Evolutionary conservation across 768 basidiomycete genomes (phyloP), one percentile per base, ranked within the genome.

Genomic region (Phanerodontia chrysosporium): DNA sequence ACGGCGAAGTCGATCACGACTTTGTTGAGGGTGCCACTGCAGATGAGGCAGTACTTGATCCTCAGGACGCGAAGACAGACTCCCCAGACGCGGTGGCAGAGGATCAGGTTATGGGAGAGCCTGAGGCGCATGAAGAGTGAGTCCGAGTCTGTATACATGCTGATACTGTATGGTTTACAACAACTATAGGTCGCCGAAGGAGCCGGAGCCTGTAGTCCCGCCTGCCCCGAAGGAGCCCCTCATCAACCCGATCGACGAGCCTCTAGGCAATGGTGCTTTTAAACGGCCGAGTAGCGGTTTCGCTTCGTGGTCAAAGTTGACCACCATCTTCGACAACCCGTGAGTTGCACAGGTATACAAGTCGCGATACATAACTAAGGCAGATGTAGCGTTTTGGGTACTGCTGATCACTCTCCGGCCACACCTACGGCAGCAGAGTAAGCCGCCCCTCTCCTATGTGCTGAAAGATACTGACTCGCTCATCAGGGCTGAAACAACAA

Each of bases 281-380:
- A 29, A 14, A 16, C 49, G 49, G 10, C 18, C 39, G 29, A 51
- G 49, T 12, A 51, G 30, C 49, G 13, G 18, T 14, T 51, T 30
- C 22, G 46, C 72, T 3, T 65, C 67, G 8, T 83, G 81, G 72
- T 80, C 74, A 58, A 72, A 73, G 36, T 75, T 81, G n/a, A 87
- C 86, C n/a, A n/a, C n/a, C 0, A 87, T 88, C 27, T 88, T 88
- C 63, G 85, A 84, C 22, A 83, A 84, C 54, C 67, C 86, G 86
- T 86, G 56, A 64, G 85, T 74, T 36, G 57, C 55, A 21, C 18
- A 18, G 9, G 16, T 18, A 10, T 42, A 7, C 4, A 4, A 18
- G 6, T 42, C 18, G 6, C 39, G 4, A 42, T 35, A 18, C 39
- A 18, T 12, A 18, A 8, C 39, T 42, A 42, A 42, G 10, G 18